Conservation (phyloP, 306 rosid genomes). For the Leucaena leucocephala region DNA sequence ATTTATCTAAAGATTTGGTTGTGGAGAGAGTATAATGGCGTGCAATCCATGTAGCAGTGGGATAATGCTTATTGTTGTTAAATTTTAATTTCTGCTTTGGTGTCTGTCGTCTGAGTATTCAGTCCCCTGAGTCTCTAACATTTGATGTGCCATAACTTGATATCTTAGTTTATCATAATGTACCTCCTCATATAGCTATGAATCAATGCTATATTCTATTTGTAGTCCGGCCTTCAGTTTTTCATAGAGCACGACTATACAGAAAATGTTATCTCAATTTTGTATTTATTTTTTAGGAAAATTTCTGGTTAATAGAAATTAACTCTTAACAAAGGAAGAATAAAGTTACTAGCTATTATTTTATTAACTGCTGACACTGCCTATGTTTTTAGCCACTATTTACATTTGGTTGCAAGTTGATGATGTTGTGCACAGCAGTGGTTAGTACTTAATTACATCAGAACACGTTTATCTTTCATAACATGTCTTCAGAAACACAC, state of each 20-base stretch:
- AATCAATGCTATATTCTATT: slow-evolving; percentile 12
- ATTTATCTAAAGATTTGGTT: not conserved
- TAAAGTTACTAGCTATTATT: not conserved
- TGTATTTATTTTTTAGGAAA: not conserved
- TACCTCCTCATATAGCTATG: not conserved
- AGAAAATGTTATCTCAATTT: not conserved
- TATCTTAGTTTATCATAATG: not conserved
- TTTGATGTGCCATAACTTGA: not conserved
- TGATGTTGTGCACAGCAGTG: not conserved
- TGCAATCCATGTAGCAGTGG: not conserved
- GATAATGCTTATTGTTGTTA: not conserved
- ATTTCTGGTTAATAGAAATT: slow-evolving; percentile 7
- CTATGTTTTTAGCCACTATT: not conserved
- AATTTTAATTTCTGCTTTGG: slow-evolving; percentile 1
- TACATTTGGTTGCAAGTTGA: slow-evolving; percentile 10
- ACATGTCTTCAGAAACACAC: not conserved
- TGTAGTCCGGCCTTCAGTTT: not conserved
- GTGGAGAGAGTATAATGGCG: not conserved
- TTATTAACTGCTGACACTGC: not conserved
- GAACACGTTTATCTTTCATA: not conserved
- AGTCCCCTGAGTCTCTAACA: not conserved
- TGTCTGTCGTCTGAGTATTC: not conserved
- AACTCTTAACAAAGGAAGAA: not conserved
- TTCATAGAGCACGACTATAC: not conserved
- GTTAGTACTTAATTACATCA: not conserved